Percentiles rank a stretch among this genome's conserved stretches.
Evolutionary conservation across 352 stramenopile genomes (phyloP).

Genomic region (Pythium aristosporum): DNA sequence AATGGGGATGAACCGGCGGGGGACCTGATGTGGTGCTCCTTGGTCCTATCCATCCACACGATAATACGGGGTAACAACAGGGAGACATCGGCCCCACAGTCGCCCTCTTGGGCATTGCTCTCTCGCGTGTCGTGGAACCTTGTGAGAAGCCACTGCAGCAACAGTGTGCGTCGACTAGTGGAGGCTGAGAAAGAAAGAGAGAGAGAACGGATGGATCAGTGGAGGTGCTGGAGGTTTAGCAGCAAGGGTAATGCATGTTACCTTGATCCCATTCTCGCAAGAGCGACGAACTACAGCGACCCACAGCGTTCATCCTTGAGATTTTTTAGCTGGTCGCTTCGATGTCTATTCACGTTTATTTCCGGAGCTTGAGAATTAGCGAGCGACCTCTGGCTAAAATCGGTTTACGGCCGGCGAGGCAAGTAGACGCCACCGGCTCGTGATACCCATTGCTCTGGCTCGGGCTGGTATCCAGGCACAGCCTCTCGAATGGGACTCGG

Average conservation of each 20-base stretch:
- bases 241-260: constrained; percentile 17
- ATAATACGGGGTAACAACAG: constrained; percentile 64
- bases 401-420: constrained; percentile 35
- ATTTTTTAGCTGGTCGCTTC: background rate
- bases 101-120: constrained; percentile 33
- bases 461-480: constrained; percentile 65
- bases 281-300: constrained; percentile 20
- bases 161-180: constrained; percentile 45
- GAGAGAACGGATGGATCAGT: too few species aligned
- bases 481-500: constrained; percentile 61
- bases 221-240: background rate
- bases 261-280: constrained; percentile 74
- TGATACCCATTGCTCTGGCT: constrained; percentile 73
- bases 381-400: background rate
- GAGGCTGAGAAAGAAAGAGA: constrained; percentile 31
- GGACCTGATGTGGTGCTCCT: background rate
- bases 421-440: constrained; percentile 79
- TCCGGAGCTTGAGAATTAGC: background rate
- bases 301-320: constrained; percentile 29
- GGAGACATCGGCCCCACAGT: constrained; percentile 44
- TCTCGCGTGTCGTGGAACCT: constrained; percentile 25
- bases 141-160: constrained; percentile 52
- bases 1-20: constrained; percentile 15
- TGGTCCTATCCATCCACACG: constrained; percentile 61
- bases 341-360: background rate